phyloP scores from a whole-genome alignment of 1,284 basidiomycete genomes.

The Microstroma glucosiphilum region DNA sequence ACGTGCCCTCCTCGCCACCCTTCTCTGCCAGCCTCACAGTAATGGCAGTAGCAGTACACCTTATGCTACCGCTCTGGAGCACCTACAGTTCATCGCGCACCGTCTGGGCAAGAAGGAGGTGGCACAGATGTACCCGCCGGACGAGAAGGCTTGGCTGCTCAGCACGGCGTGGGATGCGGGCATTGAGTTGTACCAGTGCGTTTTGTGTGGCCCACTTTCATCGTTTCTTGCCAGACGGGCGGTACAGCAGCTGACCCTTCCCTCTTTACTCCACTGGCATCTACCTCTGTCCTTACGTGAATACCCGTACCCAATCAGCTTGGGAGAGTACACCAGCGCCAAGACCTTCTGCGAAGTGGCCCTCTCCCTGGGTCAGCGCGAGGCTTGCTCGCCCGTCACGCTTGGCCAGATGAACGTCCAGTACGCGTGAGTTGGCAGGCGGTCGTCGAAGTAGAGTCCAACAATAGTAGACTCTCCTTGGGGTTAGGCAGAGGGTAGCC shows the following conservation, averaged over 20 bases:
- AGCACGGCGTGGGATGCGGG: background rate
- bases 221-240: background rate
- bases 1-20: background rate
- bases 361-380: background rate
- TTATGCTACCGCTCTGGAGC: background rate
- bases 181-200: background rate
- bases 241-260: background rate
- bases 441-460: too few species aligned
- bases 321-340: background rate
- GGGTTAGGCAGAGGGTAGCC: too few species aligned
- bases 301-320: background rate
- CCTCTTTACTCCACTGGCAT: too few species aligned
- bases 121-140: background rate
- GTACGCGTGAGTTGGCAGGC: slow-evolving; percentile 4
- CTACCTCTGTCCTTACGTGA: too few species aligned
- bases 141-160: slow-evolving; percentile 1
- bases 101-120: background rate
- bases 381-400: background rate
- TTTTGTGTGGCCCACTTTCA: background rate
- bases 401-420: background rate
- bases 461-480: too few species aligned
- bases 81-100: background rate
- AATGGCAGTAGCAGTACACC: background rate
- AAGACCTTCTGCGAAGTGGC: background rate
- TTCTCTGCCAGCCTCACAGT: background rate